Evolutionary conservation across 2,329 filamentous ascomycete species (phyloP).

Genomic region (Pyricularia sp.): DNA sequence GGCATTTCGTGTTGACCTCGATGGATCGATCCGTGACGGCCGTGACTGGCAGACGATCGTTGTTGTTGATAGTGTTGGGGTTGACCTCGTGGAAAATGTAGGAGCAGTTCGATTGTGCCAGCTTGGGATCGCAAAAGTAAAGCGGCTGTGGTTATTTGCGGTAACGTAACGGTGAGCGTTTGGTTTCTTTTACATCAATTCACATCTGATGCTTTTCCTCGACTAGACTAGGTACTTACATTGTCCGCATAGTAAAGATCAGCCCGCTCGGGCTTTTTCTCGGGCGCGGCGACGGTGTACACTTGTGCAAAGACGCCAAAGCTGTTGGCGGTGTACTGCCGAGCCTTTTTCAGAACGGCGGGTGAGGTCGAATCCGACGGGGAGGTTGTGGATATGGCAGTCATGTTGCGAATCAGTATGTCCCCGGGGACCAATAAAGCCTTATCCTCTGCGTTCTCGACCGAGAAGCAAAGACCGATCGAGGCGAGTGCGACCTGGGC

Average conservation of each 20-base stretch:
- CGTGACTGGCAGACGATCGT: slow-evolving; percentile 3
- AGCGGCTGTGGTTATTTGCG: neutral
- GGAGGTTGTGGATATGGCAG: slow-evolving; percentile 13
- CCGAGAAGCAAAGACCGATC: slow-evolving; percentile 30
- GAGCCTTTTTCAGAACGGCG: slow-evolving; percentile 8
- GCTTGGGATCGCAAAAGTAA: neutral
- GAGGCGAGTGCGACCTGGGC: slow-evolving; percentile 14
- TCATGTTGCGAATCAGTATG: slow-evolving; percentile 27
- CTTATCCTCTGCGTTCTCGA: slow-evolving; percentile 24
- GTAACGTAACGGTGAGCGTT: neutral
- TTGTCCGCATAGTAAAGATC: slow-evolving; percentile 20
- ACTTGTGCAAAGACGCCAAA: slow-evolving; percentile 20
- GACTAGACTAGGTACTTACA: neutral
- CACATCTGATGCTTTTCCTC: neutral
- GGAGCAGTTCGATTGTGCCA: slow-evolving; percentile 12
- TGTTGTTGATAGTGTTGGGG: slow-evolving; percentile 5
- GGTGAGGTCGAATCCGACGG: neutral
- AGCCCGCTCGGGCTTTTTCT: slow-evolving; percentile 18
- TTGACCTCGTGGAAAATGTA: slow-evolving; percentile 27
- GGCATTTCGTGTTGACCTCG: slow-evolving; percentile 18
- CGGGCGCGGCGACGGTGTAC: slow-evolving; percentile 11
- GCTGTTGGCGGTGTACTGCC: slow-evolving; percentile 14
- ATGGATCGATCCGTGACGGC: slow-evolving; percentile 24
- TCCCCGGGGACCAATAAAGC: slow-evolving; percentile 23
- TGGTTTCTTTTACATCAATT: too few relatives aligned